Conservation (phyloP, 2,329 filamentous ascomycete genomes). For the Diplocarpon mali region DNA sequence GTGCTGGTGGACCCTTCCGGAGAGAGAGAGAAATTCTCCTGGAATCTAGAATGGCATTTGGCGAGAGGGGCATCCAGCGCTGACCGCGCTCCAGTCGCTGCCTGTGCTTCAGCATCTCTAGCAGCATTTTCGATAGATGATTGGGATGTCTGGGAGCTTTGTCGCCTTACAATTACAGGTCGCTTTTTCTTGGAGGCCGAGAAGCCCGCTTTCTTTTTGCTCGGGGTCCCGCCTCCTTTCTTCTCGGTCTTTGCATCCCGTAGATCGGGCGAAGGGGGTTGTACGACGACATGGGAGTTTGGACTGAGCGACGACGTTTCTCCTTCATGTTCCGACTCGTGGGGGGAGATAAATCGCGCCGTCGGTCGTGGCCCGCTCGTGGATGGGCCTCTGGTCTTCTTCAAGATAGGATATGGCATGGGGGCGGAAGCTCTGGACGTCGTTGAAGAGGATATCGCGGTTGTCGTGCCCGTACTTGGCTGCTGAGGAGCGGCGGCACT, state of each 20-base stretch:
- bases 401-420: conserved; percentile 44
- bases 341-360: conserved; percentile 48
- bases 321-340: conserved; percentile 34
- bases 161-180: conserved; percentile 35
- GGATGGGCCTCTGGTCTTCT: conserved; percentile 45
- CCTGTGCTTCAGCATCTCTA: conserved; percentile 3
- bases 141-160: conserved; percentile 33
- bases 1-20: background rate
- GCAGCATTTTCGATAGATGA: conserved; percentile 15
- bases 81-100: conserved; percentile 9
- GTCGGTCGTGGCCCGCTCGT: conserved; percentile 44
- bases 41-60: conserved; percentile 11
- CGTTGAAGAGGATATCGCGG: conserved; percentile 8
- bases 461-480: conserved; percentile 9
- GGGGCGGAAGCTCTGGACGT: conserved; percentile 30
- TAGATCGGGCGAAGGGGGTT: conserved; percentile 16
- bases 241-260: conserved; percentile 16
- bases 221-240: conserved; percentile 8
- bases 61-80: background rate
- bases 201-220: conserved; percentile 30
- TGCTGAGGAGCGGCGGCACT: conserved; percentile 16
- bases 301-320: conserved; percentile 34
- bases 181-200: conserved; percentile 37
- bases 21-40: conserved; percentile 18
- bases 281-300: conserved; percentile 22